These are phyloP conservation scores for Nannochloropsis salina DNA, from an alignment of 108 stramenopile species.

Conservation along the genomic window DNA sequence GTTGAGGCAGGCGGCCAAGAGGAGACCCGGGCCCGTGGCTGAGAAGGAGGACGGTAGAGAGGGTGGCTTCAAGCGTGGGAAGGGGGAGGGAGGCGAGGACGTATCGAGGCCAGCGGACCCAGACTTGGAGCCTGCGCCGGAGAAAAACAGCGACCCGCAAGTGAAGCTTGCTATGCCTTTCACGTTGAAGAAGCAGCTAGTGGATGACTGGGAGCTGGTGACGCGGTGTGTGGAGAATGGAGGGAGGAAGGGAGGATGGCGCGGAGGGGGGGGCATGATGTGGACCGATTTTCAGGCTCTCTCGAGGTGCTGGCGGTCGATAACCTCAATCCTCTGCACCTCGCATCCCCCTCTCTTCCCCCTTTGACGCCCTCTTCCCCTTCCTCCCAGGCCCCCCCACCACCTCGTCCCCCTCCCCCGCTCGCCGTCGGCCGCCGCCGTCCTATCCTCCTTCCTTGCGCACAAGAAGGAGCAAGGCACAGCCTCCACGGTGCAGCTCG, in stretches of 20 bases:
- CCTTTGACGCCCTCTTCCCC: background rate
- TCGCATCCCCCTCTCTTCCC: background rate
- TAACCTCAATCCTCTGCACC: too few relatives aligned
- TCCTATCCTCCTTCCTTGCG: background rate
- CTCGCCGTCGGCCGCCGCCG: background rate
- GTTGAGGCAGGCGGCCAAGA: background rate
- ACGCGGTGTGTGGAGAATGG: conserved; percentile 44
- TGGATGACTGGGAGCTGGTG: conserved; percentile 49
- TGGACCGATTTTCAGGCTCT: too few relatives aligned
- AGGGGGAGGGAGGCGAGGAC: background rate
- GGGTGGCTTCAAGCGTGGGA: conserved; percentile 16
- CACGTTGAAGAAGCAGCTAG: conserved; percentile 54
- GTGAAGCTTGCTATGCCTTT: conserved; percentile 49
- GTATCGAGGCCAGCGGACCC: background rate
- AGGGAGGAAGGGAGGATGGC: background rate
- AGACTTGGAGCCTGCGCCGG: background rate
- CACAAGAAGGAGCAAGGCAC: background rate
- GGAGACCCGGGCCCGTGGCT: background rate
- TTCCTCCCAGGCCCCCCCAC: background rate
- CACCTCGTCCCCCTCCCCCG: conserved; percentile 11
- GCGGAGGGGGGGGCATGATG: background rate
- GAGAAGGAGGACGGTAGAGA: background rate
- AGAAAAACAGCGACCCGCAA: background rate
- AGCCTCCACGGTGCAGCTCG: conserved; percentile 23
- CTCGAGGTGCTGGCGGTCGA: too few relatives aligned